These are phyloP conservation scores for Buxus sempervirens DNA, from an alignment of 164 flowering plant genomes.

Conservation along the genomic window DNA sequence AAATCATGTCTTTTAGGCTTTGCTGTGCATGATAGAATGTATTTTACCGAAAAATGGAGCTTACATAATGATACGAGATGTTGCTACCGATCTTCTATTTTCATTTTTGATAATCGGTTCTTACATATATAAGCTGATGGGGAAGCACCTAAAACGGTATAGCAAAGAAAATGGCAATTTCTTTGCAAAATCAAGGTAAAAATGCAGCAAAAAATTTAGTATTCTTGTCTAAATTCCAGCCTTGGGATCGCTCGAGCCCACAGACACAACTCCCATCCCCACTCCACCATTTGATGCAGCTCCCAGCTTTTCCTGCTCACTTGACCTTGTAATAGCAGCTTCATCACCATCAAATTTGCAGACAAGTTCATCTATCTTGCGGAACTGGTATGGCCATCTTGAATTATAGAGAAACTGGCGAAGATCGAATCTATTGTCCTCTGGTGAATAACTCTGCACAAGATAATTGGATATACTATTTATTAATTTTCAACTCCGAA, in stretches of 20 bases:
- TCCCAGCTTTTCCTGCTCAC: slow-evolving; percentile 22
- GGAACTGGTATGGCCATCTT: slow-evolving; percentile 94
- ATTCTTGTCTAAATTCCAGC: slow-evolving; percentile 42
- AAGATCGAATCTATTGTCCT: slow-evolving; percentile 91
- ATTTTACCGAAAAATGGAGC: no score
- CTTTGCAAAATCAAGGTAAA: neutral
- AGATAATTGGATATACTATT: slow-evolving; percentile 4
- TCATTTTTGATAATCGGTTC: no score
- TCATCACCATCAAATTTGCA: slow-evolving; percentile 37
- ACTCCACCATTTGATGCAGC: slow-evolving; percentile 29
- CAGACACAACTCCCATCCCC: slow-evolving; percentile 86
- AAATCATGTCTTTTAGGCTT: no score
- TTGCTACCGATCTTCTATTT: no score
- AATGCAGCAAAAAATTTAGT: neutral
- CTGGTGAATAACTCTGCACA: slow-evolving; percentile 94
- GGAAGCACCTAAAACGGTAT: no score
- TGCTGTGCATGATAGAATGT: no score
- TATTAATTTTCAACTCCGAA: neutral
- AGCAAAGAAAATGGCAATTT: no score
- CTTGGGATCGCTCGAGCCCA: slow-evolving; percentile 75
- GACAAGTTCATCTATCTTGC: slow-evolving; percentile 88
- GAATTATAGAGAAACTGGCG: slow-evolving; percentile 89
- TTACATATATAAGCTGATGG: no score
- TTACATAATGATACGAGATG: no score
- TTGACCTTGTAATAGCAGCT: slow-evolving; percentile 25